Evolutionary conservation across 108 stramenopile species (phyloP), one percentile per base, ranked within the genome.

Genomic region (Cyclostephanos invisitatus): DNA sequence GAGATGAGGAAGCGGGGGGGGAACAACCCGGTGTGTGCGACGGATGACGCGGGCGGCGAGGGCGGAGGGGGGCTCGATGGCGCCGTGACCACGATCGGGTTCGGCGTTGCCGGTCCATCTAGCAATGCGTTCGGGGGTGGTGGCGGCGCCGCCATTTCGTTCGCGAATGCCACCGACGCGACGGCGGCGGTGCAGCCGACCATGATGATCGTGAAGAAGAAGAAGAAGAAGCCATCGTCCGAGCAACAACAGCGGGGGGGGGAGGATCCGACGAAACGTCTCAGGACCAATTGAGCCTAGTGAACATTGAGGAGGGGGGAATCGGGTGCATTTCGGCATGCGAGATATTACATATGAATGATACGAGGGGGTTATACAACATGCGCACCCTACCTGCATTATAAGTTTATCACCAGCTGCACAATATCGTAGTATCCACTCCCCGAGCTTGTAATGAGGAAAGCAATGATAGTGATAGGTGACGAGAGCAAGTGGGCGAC

Each of bases 131-230:
- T 32, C 32, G 32, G 32, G 4, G 54, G 49, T 49, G 29, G 24
- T 24, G 17, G 62, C 18, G n/a, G 64, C 7, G n/a, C 75, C 5
- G 67, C 64, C 11, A 15, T 56, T 12, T 42, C 73, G 20, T 38
- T 70, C 14, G 44, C 66, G 12, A 67, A 49, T 3, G 4, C 67
- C 25, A 24, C 75, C 5, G 51, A 60, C 18, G n/a, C 64, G 10
- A 18, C 62, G 38, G 50, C 49, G 40, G 48, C 77, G 38, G 32
- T 62, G 12, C 72, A 64, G 46, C 71, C 67, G 3, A 75, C 78
- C 74, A 79, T 85, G 81, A 82, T 85, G 81, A 74, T 85, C 10
- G 77, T 78, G 37, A 82, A 77, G 64, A 85, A 85, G 59, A 85
- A 85, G 73, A 82, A 82, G 53, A 77, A 77, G 63, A n/a, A n/a